Evolutionary conservation across 768 basidiomycete genomes (phyloP).

Genomic region (Mycena venus): DNA sequence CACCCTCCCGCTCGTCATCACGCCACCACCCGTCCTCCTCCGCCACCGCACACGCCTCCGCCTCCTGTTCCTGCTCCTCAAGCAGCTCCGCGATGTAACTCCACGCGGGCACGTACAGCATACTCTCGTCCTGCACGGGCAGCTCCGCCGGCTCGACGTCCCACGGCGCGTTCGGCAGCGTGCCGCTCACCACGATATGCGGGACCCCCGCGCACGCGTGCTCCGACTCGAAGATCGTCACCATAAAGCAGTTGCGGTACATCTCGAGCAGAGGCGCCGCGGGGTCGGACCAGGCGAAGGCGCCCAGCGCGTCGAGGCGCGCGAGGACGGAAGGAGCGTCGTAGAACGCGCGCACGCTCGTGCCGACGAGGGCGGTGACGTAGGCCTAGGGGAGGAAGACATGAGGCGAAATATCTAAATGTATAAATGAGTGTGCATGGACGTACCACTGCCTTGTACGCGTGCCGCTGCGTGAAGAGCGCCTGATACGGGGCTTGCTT

Average conservation of each 20-base stretch:
- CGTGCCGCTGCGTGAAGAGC: conserved; percentile 50
- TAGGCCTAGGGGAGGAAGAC: conserved; percentile 51
- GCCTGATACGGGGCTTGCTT: conserved; percentile 45
- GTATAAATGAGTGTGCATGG: background rate
- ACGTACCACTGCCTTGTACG: conserved; percentile 56
- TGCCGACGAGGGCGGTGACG: conserved; percentile 53
- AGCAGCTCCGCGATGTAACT: background rate
- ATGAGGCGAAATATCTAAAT: conserved; percentile 24
- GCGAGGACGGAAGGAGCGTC: conserved; percentile 33
- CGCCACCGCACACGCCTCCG: background rate
- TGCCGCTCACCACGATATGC: conserved; percentile 59
- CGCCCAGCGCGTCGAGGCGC: conserved; percentile 17
- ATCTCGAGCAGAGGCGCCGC: conserved; percentile 46
- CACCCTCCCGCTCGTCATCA: background rate
- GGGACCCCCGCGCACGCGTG: conserved; percentile 54
- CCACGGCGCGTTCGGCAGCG: conserved; percentile 56
- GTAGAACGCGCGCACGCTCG: conserved; percentile 54
- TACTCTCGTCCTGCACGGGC: conserved; percentile 15
- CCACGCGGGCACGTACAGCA: conserved; percentile 19
- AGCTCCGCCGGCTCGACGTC: conserved; percentile 1
- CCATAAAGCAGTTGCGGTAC: conserved; percentile 41
- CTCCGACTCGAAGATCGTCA: conserved; percentile 58
- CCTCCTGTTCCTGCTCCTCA: background rate
- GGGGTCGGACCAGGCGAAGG: conserved; percentile 64
- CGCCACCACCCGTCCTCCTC: conserved; percentile 10